Base-by-base conservation (phyloP, 768 basidiomycete species). In the Termitomyces sp. region DNA sequence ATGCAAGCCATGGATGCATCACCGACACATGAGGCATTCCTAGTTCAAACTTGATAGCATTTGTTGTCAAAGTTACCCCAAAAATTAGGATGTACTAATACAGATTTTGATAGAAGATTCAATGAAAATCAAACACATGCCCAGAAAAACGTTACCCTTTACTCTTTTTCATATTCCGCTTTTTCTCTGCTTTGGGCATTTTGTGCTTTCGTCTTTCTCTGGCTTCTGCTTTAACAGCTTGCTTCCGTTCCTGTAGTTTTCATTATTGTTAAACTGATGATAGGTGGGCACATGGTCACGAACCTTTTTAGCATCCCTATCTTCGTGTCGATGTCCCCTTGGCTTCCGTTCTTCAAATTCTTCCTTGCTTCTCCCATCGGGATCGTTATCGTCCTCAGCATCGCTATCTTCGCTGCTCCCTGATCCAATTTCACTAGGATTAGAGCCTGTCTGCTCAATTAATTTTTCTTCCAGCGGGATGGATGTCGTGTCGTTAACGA, bases 141-240 rank as follows among this genome's bases (percentile, higher is more conserved):
- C 30, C 9, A 13, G 9, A 35, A 38, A 4, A 12, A n/a, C 6
- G n/a, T 45, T 56, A 65, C 54, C 59, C 58, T 61, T 69, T 75
- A 49, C 71, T 74, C 66, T 78, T 80, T 65, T 92, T 97, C 64
- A 98, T 80, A 61, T 82, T 83, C 43, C 85, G 81, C 75, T 92
- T 92, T 78, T 98, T 98, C 73, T 96, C 93, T 43, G 88, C 85
- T 69, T 98, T 98, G 47, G 95, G 91, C 80, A 98, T 93, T 76
- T 98, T 98, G 64, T 83, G 79, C 72, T 94, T 92, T 60, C 96
- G 80, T 70, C 83, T 90, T 75, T 97, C 94, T 66, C 87, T 81
- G 40, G 90, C 86, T 70, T 92, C 91, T 56, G 86, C 87, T 70
- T 98, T 98, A 28, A 81, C 83, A 4, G 86, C 85, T 68, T 92